Evolutionary conservation across 768 basidiomycete genomes (phyloP).

Genomic region (Chalciporus sphaerocephalus): DNA sequence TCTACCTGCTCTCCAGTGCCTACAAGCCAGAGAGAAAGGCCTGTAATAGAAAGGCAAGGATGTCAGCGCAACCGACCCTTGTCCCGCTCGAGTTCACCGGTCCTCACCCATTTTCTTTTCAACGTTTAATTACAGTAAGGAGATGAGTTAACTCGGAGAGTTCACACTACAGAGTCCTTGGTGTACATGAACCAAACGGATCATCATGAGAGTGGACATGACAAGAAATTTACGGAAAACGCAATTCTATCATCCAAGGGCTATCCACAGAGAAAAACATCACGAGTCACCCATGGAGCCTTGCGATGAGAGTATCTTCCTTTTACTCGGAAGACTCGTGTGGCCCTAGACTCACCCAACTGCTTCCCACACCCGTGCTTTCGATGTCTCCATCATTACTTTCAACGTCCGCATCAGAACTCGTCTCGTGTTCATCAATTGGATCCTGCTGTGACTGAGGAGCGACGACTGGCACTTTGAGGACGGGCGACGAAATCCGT

Average conservation of each 20-base stretch:
- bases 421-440: constrained; percentile 36
- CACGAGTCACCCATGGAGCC: neutral
- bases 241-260: neutral
- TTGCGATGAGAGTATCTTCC: neutral
- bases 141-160: neutral
- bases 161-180: no score
- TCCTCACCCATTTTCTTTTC: constrained; percentile 24
- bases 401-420: constrained; percentile 67
- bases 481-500: constrained; percentile 9
- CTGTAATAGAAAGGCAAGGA: constrained; percentile 32
- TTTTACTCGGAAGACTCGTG: constrained; percentile 20
- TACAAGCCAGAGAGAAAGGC: constrained; percentile 68
- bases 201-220: neutral
- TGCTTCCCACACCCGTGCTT: constrained; percentile 47
- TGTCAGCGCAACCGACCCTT: neutral
- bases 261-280: neutral
- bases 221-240: constrained; percentile 10
- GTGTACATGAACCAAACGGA: neutral
- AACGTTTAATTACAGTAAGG: neutral
- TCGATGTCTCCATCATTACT: constrained; percentile 56
- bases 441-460: constrained; percentile 11
- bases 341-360: constrained; percentile 63
- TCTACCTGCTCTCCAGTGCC: constrained; percentile 44
- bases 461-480: constrained; percentile 6
- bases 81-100: neutral